These are phyloP conservation scores for Gonapodya prolifera DNA, from an alignment of 192 early-diverging fungal species.

Conservation along the genomic window DNA sequence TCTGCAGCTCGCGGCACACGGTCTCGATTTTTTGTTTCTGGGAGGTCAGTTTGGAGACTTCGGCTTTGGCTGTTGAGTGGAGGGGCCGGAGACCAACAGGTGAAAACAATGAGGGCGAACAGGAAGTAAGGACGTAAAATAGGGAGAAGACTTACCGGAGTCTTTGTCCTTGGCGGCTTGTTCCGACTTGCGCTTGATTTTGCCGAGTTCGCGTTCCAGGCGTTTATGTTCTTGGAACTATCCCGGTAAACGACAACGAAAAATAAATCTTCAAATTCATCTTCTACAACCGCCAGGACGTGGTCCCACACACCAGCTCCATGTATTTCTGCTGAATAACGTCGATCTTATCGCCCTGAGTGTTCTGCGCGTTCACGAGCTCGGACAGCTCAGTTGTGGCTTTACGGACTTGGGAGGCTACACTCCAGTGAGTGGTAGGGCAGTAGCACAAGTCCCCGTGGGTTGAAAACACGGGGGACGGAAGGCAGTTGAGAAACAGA, in stretches of 20 bases:
- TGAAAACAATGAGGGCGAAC: too few species aligned
- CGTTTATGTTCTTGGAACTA: conserved; percentile 47
- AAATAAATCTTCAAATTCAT: too few species aligned
- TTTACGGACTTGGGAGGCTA: conserved; percentile 47
- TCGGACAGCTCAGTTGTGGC: conserved; percentile 37
- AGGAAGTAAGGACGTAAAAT: too few species aligned
- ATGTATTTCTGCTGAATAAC: conserved; percentile 40
- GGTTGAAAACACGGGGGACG: too few species aligned
- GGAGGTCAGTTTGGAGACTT: conserved; percentile 14
- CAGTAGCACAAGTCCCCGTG: too few species aligned
- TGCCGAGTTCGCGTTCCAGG: conserved; percentile 34
- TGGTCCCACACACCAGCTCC: conserved; percentile 32
- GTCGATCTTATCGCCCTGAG: too few species aligned
- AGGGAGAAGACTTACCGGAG: conserved; percentile 11
- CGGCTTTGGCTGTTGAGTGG: conserved; percentile 16
- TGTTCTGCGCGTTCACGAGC: conserved; percentile 28
- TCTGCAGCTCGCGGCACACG: conserved; percentile 44
- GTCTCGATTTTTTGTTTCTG: conserved; percentile 41
- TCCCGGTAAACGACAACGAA: not conserved
- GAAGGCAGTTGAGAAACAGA: too few species aligned
- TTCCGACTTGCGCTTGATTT: conserved; percentile 31
- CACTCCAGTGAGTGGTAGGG: too few species aligned
- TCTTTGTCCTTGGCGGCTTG: conserved; percentile 36
- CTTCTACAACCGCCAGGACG: not conserved
- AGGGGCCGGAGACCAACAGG: too few species aligned